Base-by-base conservation (phyloP, 2,329 filamentous ascomycete genomes). In the Bisporella sp. region DNA sequence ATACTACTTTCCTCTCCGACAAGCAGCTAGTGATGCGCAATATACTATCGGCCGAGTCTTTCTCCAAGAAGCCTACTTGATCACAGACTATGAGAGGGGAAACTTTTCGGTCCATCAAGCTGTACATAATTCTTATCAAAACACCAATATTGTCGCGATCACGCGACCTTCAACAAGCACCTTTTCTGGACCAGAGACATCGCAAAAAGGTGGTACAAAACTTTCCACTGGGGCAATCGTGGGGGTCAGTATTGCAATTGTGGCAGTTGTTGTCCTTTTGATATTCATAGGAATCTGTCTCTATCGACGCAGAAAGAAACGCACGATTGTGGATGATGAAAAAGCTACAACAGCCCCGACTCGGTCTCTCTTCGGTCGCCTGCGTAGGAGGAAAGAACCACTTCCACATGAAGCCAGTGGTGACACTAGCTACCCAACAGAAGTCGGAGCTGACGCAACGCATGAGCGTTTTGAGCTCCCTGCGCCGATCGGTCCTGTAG, bases 321-420 rank as follows among this genome's bases (percentile, higher is more conserved):
- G 30, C 21, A 21, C 21, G 4, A 45, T 67, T 73, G 5, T 68
- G 31, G 33, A 42, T 11, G 31, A 31, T 45, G 4, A 44, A 8
- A 12, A 33, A 9, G 50, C 55, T 12, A 53, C 55, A 60, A 59
- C 41, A 33, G 48, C n/a, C 46, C 49, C 11, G 7, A 5, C 28
- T 28, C 33, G 45, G 12, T 32, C 33, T 13, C 12, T 46, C 32
- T 21, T 71, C 64, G 60, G 66, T 70, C 46, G 52, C 3, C 47
- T 64, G 67, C 21, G 74, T 65, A 44, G 76, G 72, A 50, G 71
- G 68, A 33, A 68, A 73, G 5, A 66, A 70, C 6, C 69, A 69
- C 35, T 63, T 76, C 7, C 76, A 74, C 8, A 47, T 75, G 79
- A 58, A 76, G 77, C 52, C 71, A 78, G 8, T 61, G 73, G 21